Percentiles rank a stretch among this genome's conserved stretches.
Evolutionary conservation across 768 basidiomycete genomes (phyloP).

Genomic region (Rhodocollybia butyracea): DNA sequence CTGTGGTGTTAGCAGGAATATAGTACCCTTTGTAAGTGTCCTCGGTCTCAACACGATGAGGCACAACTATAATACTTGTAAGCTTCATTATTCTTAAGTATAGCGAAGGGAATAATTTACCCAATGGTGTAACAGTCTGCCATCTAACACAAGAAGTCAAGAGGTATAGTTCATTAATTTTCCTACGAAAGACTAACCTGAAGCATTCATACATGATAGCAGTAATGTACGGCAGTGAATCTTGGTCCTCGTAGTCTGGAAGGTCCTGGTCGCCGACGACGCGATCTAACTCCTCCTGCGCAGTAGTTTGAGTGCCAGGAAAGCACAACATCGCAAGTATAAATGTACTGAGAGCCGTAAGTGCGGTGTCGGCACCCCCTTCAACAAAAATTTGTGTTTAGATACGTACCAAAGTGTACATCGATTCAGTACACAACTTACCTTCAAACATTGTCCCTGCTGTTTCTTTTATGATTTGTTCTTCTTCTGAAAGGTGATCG

Average conservation of each 20-base stretch:
- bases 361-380: background rate
- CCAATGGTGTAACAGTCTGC: background rate
- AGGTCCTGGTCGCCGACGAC: background rate
- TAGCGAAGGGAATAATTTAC: background rate
- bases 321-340: background rate
- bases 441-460: slow-evolving; percentile 7
- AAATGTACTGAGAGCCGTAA: background rate
- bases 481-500: background rate
- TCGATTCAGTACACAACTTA: background rate
- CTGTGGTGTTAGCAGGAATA: slow-evolving; percentile 30
- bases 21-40: slow-evolving; percentile 27
- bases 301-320: background rate
- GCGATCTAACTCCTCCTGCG: background rate
- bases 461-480: slow-evolving; percentile 2
- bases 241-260: background rate
- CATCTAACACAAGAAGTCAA: background rate
- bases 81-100: background rate
- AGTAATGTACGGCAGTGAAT: background rate
- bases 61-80: slow-evolving; percentile 11
- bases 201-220: background rate
- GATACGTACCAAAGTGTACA: background rate
- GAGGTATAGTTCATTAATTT: background rate
- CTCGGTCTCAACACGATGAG: slow-evolving; percentile 29
- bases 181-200: too few relatives aligned
- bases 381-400: background rate